A percentile compares a stretch with the other conserved stretches of the same genome.
phyloP scores from a whole-genome alignment of 192 early-diverging fungal genomes.

The Allomyces macrogynus region DNA sequence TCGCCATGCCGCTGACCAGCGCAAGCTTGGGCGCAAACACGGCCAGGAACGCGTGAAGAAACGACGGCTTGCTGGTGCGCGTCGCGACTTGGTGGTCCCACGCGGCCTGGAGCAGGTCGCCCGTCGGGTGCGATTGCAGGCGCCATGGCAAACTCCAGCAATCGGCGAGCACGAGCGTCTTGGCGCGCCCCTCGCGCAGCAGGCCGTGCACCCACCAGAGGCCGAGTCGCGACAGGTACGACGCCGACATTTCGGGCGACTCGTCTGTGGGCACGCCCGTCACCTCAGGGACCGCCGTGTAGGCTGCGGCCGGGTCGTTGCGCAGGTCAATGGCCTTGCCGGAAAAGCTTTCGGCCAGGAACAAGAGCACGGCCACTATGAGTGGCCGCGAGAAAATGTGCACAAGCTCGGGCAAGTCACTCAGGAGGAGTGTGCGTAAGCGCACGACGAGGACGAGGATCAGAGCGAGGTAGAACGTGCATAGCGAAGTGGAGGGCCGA shows the following conservation, averaged over 20 bases:
- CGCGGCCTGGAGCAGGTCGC: background rate
- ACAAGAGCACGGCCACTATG: background rate
- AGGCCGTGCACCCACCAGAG: background rate
- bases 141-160: background rate
- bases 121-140: background rate
- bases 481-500: background rate
- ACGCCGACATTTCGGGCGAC: background rate
- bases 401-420: background rate
- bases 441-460: background rate
- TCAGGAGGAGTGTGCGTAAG: background rate
- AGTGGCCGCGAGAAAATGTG: background rate
- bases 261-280: background rate
- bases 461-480: background rate
- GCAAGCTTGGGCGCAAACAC: background rate
- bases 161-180: background rate
- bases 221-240: background rate
- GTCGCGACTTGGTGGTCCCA: background rate
- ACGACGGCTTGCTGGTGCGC: background rate
- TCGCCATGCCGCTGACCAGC: background rate
- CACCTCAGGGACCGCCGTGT: too few relatives aligned
- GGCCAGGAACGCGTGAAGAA: background rate
- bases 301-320: background rate
- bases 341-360: background rate
- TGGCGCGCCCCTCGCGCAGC: background rate
- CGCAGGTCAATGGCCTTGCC: background rate